Evolutionary conservation across 139 green algal genomes (phyloP), one percentile per base, ranked within the genome.

Genomic region (Marvania coccoides): DNA sequence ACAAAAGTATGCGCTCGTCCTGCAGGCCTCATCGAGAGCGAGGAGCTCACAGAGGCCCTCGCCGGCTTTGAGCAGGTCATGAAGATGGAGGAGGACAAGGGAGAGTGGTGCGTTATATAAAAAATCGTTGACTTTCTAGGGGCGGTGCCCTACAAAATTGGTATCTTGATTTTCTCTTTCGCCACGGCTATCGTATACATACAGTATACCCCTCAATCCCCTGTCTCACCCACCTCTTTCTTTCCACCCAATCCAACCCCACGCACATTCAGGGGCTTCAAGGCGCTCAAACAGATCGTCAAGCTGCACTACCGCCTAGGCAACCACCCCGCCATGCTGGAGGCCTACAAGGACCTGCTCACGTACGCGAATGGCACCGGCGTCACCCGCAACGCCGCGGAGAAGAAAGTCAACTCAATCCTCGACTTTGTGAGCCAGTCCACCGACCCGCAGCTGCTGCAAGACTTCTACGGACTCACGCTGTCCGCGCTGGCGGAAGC

Each of bases 341-440:
- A 51, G 46, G 35, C 28, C 12, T 65, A 64, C 83, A 90, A 79
- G 63, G 68, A 90, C 54, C 89, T 98, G 86, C 78, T 98, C 46
- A 70, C 73, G 29, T 98, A 98, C 80, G 85, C 87, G 2, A 84
- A 92, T 45, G 70, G 57, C 9, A 59, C 48, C 9, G 87, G 81
- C 4, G 89, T 99, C 8, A 98, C 94, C 3, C 81, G 87, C 40
- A 98, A 99, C 72, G 85, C 93, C 29, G 89, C 80, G 23, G 94
- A 99, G 78, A 99, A 99, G 90, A 96, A 96, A 68, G 91, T 99
- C 81, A 99, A 97, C 86, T 91, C 77, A 60, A 74, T 98, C 55
- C 79, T 99, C 19, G 94, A 99, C 71, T 86, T 85, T 70, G 88
- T 99, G 63, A 57, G 66, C 38, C 58, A 72, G 33, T 78, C 75